Percentiles rank a stretch among this genome's conserved stretches.
Evolutionary conservation across 192 early-diverging fungal species (phyloP).

Genomic region (Entrophospora sp.): DNA sequence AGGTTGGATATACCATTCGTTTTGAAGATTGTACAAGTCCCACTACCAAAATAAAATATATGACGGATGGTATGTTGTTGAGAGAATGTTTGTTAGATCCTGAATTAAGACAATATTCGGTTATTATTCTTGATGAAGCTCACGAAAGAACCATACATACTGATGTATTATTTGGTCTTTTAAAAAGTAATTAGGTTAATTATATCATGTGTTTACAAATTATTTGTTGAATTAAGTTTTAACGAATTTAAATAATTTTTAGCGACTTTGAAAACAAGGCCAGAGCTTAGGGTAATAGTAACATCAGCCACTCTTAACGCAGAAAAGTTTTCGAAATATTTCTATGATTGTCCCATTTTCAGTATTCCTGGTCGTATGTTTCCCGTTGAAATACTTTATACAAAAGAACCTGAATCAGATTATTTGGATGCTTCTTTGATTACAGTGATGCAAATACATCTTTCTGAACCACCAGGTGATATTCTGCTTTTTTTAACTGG

Average conservation of each 20-base stretch:
- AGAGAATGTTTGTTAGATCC: slow-evolving; percentile 86
- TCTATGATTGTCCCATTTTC: slow-evolving; percentile 87
- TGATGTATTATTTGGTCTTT: slow-evolving; percentile 89
- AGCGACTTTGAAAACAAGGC: slow-evolving; percentile 60
- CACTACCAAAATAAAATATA: slow-evolving; percentile 90
- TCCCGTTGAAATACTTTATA: slow-evolving; percentile 90
- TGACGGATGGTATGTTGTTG: slow-evolving; percentile 98
- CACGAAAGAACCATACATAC: slow-evolving; percentile 96
- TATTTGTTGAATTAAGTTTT: not conserved
- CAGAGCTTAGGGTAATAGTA: slow-evolving; percentile 91
- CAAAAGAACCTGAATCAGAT: slow-evolving; percentile 90
- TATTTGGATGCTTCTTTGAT: slow-evolving; percentile 89
- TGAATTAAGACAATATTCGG: slow-evolving; percentile 76
- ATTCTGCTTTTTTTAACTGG: slow-evolving; percentile 94
- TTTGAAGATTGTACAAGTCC: slow-evolving; percentile 96
- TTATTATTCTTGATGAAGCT: slow-evolving; percentile 94
- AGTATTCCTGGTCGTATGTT: slow-evolving; percentile 92
- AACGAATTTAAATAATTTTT: not conserved
- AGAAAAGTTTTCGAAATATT: slow-evolving; percentile 88
- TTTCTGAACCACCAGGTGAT: slow-evolving; percentile 89
- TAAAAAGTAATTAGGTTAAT: slow-evolving; percentile 67
- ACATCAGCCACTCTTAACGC: slow-evolving; percentile 93
- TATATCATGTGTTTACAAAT: no score
- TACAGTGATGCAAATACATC: slow-evolving; percentile 95
- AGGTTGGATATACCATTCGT: slow-evolving; percentile 97